phyloP scores from a whole-genome alignment of 305 asterid species.

The Fraxinus xanthoxyloides region DNA sequence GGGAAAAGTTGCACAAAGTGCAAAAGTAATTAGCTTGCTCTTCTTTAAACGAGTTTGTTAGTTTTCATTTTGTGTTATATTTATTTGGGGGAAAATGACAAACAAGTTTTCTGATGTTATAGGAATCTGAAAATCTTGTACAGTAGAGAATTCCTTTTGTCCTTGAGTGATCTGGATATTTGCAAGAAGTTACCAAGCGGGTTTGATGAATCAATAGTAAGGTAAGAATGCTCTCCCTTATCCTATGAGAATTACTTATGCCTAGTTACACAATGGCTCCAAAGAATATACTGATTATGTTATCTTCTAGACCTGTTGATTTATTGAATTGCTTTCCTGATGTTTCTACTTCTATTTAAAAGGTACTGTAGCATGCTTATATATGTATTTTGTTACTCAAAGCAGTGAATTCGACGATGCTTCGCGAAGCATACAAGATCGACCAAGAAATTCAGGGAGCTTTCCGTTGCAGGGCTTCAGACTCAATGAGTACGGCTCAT shows the following conservation, averaged over 20 bases:
- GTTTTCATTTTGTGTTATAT: neutral
- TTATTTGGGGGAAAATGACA: conserved; percentile 11
- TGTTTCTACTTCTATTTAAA: conserved; percentile 10
- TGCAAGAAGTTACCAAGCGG: conserved; percentile 81
- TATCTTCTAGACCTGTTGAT: conserved; percentile 1
- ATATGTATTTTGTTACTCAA: conserved; percentile 4
- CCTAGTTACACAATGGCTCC: neutral
- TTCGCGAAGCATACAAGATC: conserved; percentile 30
- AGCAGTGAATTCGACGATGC: conserved; percentile 42
- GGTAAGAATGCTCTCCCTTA: conserved; percentile 37
- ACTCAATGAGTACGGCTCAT: conserved; percentile 40
- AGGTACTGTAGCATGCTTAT: conserved; percentile 6
- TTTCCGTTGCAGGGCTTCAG: conserved; percentile 34
- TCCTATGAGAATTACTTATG: conserved; percentile 1
- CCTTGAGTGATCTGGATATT: conserved; percentile 58
- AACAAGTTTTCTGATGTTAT: conserved; percentile 30
- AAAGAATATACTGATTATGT: neutral
- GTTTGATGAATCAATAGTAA: conserved; percentile 47
- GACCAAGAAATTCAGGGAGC: conserved; percentile 30
- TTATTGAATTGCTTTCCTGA: conserved; percentile 8
- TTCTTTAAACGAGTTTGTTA: neutral
- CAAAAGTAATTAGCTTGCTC: conserved; percentile 27
- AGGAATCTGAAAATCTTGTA: conserved; percentile 66
- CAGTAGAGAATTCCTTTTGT: conserved; percentile 66
- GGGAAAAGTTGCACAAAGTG: conserved; percentile 14